A percentile compares a stretch with the other conserved stretches of the same genome.
Evolutionary conservation across 148 eudicot genomes (phyloP).

Genomic region (Nepenthes mirabilis): DNA sequence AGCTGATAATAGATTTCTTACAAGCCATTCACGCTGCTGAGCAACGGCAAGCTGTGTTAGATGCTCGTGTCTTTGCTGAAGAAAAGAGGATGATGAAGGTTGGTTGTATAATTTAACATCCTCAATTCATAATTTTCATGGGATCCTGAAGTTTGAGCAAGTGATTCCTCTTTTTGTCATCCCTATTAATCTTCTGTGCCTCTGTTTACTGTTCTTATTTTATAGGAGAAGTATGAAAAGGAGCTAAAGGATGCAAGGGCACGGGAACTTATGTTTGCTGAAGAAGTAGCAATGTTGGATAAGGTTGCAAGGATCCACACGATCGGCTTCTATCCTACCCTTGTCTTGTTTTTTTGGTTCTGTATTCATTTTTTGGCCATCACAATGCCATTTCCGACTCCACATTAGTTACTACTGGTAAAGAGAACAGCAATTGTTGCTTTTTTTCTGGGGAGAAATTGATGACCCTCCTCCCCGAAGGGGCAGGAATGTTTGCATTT

Average conservation of each 20-base stretch:
- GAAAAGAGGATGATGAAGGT: slow-evolving; percentile 86
- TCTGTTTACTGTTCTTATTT: background rate
- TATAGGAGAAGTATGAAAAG: slow-evolving; percentile 78
- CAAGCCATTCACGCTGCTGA: slow-evolving; percentile 95
- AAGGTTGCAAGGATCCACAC: slow-evolving; percentile 40
- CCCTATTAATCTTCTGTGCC: slow-evolving; percentile 1
- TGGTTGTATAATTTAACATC: background rate
- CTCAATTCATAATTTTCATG: too few relatives aligned
- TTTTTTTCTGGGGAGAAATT: too few relatives aligned
- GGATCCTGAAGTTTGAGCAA: too few relatives aligned
- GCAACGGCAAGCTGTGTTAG: slow-evolving; percentile 81
- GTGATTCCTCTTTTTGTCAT: background rate
- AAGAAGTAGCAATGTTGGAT: slow-evolving; percentile 84
- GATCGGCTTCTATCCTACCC: slow-evolving; percentile 2
- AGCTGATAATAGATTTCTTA: slow-evolving; percentile 72
- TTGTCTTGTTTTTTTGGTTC: background rate
- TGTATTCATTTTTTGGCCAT: background rate
- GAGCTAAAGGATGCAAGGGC: slow-evolving; percentile 92
- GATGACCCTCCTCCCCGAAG: too few relatives aligned
- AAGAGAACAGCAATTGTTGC: too few relatives aligned
- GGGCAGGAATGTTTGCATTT: too few relatives aligned
- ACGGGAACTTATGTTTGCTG: slow-evolving; percentile 92
- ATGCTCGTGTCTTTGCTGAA: slow-evolving; percentile 56
- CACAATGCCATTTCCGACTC: too few relatives aligned
- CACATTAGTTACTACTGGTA: too few relatives aligned